These are phyloP conservation scores for Ceratocystis colombiana DNA, from an alignment of 2,329 filamentous ascomycete species.

Conservation along the genomic window DNA sequence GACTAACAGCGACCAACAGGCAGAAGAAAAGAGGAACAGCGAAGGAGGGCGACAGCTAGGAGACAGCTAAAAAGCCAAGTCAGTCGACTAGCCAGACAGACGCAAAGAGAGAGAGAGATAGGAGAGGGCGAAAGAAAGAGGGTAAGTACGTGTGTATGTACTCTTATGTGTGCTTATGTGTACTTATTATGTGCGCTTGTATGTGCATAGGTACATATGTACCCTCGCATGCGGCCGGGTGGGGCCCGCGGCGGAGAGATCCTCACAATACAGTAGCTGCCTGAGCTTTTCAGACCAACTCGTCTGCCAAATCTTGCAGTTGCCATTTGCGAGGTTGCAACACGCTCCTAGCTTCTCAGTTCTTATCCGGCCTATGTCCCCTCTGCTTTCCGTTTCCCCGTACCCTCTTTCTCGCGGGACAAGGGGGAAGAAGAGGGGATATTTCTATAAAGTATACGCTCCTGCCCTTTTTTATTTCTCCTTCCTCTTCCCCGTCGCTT, in stretches of 20 bases:
- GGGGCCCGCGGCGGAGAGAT: not conserved
- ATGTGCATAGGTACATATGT: not conserved
- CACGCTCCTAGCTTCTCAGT: not conserved
- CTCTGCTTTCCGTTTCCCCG: not conserved
- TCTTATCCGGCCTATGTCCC: not conserved
- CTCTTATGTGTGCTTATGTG: not conserved
- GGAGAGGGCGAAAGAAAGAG: not conserved
- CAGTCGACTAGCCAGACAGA: too few species aligned
- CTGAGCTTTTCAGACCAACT: conserved; percentile 8
- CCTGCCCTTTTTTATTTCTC: not conserved
- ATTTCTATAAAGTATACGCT: not conserved
- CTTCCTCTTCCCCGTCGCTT: not conserved
- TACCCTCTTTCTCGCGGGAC: not conserved
- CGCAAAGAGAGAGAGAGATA: not conserved
- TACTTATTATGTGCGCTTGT: not conserved
- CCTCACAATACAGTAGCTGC: not conserved
- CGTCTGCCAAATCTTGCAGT: not conserved
- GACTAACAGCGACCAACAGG: not conserved
- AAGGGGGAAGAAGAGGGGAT: not conserved
- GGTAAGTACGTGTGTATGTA: not conserved
- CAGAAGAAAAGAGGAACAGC: not conserved
- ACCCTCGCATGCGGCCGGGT: not conserved
- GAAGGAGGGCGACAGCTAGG: not conserved
- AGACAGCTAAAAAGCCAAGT: too few species aligned
- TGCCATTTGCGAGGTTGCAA: not conserved